phyloP scores from a whole-genome alignment of 73 alveolate species.

The Uronychia setigera region DNA sequence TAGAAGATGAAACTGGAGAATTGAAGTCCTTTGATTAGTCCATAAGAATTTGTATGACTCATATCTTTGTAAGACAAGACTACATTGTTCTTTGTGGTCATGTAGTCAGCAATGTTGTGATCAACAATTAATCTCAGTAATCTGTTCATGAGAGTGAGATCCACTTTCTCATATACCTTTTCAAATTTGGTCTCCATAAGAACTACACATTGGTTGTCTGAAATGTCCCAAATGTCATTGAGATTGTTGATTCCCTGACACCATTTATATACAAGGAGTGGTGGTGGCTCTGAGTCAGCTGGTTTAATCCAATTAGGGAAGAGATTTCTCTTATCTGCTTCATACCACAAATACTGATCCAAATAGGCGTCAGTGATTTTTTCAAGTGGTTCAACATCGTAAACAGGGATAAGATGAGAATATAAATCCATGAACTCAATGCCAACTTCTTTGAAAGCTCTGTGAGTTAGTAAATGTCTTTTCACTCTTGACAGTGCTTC shows the following conservation, averaged over 20 bases:
- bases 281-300: constrained; percentile 99
- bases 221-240: constrained; percentile 98
- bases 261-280: constrained; percentile 99
- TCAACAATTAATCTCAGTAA: constrained; percentile 98
- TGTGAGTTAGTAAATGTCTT: constrained; percentile 97
- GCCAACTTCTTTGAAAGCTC: constrained; percentile 99
- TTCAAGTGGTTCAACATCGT: constrained; percentile 99
- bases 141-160: constrained; percentile 97
- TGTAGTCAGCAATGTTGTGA: constrained; percentile 99
- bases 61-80: constrained; percentile 98
- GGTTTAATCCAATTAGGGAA: constrained; percentile 99
- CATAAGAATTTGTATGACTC: constrained; percentile 99
- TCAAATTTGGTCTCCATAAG: constrained; percentile 97
- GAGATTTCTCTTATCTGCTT: constrained; percentile 99
- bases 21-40: constrained; percentile 98
- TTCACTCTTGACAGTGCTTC: constrained; percentile 99
- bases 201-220: constrained; percentile 98
- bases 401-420: constrained; percentile 98
- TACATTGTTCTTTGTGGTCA: constrained; percentile 99
- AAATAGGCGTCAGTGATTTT: constrained; percentile 99
- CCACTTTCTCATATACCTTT: constrained; percentile 96
- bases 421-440: constrained; percentile 99
- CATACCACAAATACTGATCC: constrained; percentile 99
- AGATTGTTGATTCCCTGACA: constrained; percentile 99
- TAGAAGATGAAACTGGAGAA: constrained; percentile 97